These are phyloP conservation scores for Haplosporangium gracile DNA, from an alignment of 192 early-diverging fungal genomes.

Conservation along the genomic window DNA sequence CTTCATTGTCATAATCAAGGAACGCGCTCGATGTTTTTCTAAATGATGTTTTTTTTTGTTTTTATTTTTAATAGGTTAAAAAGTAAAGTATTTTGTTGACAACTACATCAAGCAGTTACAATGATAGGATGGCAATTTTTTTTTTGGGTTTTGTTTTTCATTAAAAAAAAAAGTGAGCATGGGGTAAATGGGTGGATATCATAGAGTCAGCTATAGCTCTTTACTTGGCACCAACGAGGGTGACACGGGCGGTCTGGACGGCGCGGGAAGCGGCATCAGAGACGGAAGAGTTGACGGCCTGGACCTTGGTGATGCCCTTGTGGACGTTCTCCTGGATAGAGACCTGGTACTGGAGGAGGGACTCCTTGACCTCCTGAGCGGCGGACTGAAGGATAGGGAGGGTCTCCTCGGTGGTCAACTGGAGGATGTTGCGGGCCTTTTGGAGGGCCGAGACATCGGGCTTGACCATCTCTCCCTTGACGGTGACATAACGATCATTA, in stretches of 20 bases:
- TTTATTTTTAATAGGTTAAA: not conserved
- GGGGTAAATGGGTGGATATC: constrained; percentile 11
- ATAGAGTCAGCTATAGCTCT: not conserved
- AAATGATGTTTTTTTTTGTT: not conserved
- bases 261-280: constrained; percentile 40
- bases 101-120: constrained; percentile 2
- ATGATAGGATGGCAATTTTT: not conserved
- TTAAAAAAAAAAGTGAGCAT: not conserved
- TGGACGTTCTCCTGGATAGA: constrained; percentile 51
- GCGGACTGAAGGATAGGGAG: constrained; percentile 62
- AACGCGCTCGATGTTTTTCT: not conserved
- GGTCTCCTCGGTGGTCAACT: constrained; percentile 64
- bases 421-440: constrained; percentile 67
- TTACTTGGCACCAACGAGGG: constrained; percentile 49
- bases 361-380: constrained; percentile 60
- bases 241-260: constrained; percentile 43
- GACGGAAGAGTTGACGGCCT: constrained; percentile 54
- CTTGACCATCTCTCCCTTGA: constrained; percentile 61
- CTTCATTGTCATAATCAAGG: not conserved
- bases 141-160: not conserved
- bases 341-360: constrained; percentile 47
- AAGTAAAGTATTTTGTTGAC: not conserved
- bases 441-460: constrained; percentile 62
- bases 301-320: constrained; percentile 44
- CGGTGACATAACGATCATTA: constrained; percentile 61